phyloP scores from a whole-genome alignment of 2,329 filamentous ascomycete genomes.

The Massarina eburnea region DNA sequence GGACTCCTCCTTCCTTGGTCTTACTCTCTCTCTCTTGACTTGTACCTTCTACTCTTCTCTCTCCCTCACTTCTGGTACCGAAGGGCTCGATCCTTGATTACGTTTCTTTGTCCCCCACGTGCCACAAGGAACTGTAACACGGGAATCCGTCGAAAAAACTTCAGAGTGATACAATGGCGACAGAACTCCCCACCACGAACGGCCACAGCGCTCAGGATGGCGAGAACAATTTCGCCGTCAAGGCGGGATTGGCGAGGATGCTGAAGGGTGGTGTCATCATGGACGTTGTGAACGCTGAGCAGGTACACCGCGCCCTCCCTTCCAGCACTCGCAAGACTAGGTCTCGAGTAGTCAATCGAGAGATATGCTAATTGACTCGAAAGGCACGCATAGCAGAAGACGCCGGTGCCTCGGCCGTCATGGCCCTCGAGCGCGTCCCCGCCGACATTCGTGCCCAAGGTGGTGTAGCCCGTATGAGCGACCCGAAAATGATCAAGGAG shows the following conservation, averaged over 20 bases:
- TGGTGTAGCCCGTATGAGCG: constrained; percentile 95
- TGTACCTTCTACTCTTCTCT: too few relatives aligned
- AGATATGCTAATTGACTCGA: constrained; percentile 9
- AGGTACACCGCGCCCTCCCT: constrained; percentile 49
- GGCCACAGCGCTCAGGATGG: constrained; percentile 47
- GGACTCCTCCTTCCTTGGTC: too few relatives aligned
- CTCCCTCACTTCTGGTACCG: neutral
- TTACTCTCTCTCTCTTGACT: too few relatives aligned
- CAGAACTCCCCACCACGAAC: constrained; percentile 52
- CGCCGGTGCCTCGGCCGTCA: constrained; percentile 92
- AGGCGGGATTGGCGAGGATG: constrained; percentile 95
- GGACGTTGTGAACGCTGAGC: constrained; percentile 93
- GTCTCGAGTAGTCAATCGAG: neutral
- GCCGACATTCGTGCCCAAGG: constrained; percentile 92
- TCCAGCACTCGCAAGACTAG: neutral
- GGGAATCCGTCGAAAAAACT: neutral
- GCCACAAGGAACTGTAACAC: neutral
- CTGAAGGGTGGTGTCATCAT: constrained; percentile 99
- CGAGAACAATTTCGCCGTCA: constrained; percentile 75
- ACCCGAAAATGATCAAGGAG: constrained; percentile 90
- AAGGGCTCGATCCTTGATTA: neutral
- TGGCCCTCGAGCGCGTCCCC: constrained; percentile 96
- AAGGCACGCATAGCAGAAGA: constrained; percentile 95
- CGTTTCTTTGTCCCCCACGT: neutral
- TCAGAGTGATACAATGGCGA: constrained; percentile 43